These are phyloP conservation scores for Trichoderma sp. DNA, from an alignment of 2,329 filamentous ascomycete species.

Conservation along the genomic window DNA sequence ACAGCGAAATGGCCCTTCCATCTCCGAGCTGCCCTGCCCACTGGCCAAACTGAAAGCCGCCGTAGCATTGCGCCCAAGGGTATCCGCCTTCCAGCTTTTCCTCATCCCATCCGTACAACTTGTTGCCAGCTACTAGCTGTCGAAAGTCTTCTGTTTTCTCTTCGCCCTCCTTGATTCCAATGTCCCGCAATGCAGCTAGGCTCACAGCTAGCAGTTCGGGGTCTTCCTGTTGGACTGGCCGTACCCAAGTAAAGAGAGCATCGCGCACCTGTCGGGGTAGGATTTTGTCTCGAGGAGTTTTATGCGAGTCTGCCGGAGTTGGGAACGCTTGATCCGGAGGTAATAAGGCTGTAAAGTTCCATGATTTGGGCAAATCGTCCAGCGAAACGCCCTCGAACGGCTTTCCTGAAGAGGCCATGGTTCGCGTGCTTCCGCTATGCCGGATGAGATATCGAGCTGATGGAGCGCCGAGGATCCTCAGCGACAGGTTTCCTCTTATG, in stretches of 20 bases:
- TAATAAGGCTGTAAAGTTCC: slow-evolving; percentile 63
- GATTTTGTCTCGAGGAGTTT: slow-evolving; percentile 72
- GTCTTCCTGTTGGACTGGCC: slow-evolving; percentile 69
- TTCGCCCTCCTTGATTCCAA: slow-evolving; percentile 71
- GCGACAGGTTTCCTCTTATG: slow-evolving; percentile 22
- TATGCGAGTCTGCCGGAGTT: slow-evolving; percentile 77
- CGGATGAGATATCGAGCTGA: slow-evolving; percentile 21
- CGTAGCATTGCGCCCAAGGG: slow-evolving; percentile 98
- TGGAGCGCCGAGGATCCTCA: slow-evolving; percentile 38
- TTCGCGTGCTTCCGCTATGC: background rate
- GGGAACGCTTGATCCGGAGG: slow-evolving; percentile 76
- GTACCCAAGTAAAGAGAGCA: slow-evolving; percentile 87
- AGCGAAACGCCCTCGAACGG: slow-evolving; percentile 40
- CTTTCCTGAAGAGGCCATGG: slow-evolving; percentile 11
- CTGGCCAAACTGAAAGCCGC: slow-evolving; percentile 74
- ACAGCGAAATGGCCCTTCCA: slow-evolving; percentile 89
- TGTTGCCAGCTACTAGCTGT: slow-evolving; percentile 76
- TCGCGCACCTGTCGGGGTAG: slow-evolving; percentile 79
- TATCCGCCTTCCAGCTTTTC: slow-evolving; percentile 69
- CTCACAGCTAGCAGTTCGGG: slow-evolving; percentile 82
- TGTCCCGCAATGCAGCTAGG: slow-evolving; percentile 70
- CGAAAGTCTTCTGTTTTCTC: slow-evolving; percentile 71
- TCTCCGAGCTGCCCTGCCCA: slow-evolving; percentile 97
- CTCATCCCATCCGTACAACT: slow-evolving; percentile 74
- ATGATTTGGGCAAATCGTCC: slow-evolving; percentile 61